phyloP scores from a whole-genome alignment of 2,329 filamentous ascomycete genomes.

The Aurifilum marmelostoma region DNA sequence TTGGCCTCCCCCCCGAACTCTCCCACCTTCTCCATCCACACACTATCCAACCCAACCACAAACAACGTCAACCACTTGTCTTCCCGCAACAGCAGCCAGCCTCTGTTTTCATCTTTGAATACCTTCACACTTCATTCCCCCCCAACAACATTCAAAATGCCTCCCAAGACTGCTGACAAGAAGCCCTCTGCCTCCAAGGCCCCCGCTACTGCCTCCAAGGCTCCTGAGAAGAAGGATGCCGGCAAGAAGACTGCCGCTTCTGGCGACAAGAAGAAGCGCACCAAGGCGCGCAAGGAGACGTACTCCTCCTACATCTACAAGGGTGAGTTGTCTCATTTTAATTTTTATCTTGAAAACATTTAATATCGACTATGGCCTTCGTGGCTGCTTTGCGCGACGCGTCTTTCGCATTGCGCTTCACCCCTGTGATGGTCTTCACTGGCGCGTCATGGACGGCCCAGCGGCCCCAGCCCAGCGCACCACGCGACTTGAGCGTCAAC shows the following conservation, averaged over 20 bases:
- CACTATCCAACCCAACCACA: constrained; percentile 44
- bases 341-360: no score
- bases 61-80: constrained; percentile 38
- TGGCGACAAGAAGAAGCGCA: constrained; percentile 99
- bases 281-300: constrained; percentile 99
- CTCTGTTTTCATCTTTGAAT: constrained; percentile 23
- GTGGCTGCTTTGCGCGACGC: constrained; percentile 27
- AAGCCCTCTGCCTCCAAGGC: constrained; percentile 98
- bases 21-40: constrained; percentile 50
- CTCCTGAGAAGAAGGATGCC: constrained; percentile 96
- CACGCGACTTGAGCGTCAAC: constrained; percentile 11
- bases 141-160: constrained; percentile 67
- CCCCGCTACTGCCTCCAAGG: constrained; percentile 71
- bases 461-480: constrained; percentile 2
- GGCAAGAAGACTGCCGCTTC: constrained; percentile 98
- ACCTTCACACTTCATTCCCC: constrained; percentile 31
- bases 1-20: constrained; percentile 55
- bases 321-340: constrained; percentile 61
- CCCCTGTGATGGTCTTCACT: constrained; percentile 19
- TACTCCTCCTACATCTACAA: constrained; percentile 99
- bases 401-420: constrained; percentile 21
- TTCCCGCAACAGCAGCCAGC: constrained; percentile 31
- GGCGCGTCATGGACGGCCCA: constrained; percentile 7
- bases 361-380: background rate
- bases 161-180: constrained; percentile 98